Base-by-base conservation (phyloP, 2,329 filamentous ascomycete species). In the Tolypocladium cylindrosporum region DNA sequence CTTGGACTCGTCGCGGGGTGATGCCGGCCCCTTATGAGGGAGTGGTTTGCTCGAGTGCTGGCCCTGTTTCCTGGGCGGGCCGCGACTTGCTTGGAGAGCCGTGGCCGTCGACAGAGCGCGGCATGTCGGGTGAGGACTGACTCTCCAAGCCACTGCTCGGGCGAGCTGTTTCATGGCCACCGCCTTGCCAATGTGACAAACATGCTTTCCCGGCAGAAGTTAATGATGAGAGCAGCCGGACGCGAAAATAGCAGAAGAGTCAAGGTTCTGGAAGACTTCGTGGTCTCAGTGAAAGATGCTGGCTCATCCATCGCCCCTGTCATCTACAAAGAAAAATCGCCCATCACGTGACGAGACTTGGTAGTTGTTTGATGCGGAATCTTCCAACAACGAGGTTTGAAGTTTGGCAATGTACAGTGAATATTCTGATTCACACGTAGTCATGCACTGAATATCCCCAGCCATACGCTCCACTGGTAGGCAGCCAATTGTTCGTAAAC, bases 151-250 rank as follows among this genome's bases (percentile, higher is more conserved):
- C 62, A 63, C 64, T 43, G 62, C 57, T 58, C 64, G 68, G 60
- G 66, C 61, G 61, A 67, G 52, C 58, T 65, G 60, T 60, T 64
- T 71, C 71, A 72, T 72, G 60, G 61, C 66, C 56, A 61, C 55
- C 34, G 62, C 36, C 42, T 36, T 54, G 8, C 36, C 39, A 40
- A 19, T 11, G 19, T n/a, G 53, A 2, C 48, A 52, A 58, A 7
- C 56, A 56, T 59, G 59, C 59, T 58, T 56, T 37, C 31, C 31
- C 48, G 31, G 10, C 31, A 1, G 34, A 21, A 21, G 1, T 11
- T 3, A 6, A 36, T 4, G 19, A 9, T 21, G 19, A 37, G 7
- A 13, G 19, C 19, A 52, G 5, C 31, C 31, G 31, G 1, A 34
- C 2, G 9, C 3, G 7, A 50, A n/a, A 36, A 6, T n/a, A 31